Base-by-base conservation (phyloP, 2,329 filamentous ascomycete species). In the Monilinia polystroma region DNA sequence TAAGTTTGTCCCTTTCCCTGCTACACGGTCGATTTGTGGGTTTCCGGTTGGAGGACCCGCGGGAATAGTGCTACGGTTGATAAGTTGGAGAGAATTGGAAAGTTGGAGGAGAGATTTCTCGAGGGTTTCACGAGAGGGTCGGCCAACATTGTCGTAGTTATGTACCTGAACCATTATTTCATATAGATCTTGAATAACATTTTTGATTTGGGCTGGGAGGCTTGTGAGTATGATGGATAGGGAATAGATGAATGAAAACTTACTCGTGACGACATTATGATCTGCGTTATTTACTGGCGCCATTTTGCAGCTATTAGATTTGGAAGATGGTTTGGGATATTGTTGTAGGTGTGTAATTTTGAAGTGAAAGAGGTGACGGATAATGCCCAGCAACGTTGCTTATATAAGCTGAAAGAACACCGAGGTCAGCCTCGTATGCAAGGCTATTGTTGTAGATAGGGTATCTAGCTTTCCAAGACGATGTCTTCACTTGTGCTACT, bases 161-260 rank as follows among this genome's bases (percentile, higher is more conserved):
- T 84, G 82, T 38, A 85, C 81, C 74, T 89, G 86, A 56, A 89
- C 84, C 81, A 87, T 85, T 68, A 88, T 77, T 72, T 86, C 82
- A 80, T 86, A 88, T 52, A 88, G 82, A 71, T 86, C 84, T 73
- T 88, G 85, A 76, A 89, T 86, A 68, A 86, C 81, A 72, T 86
- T 82, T 74, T 87, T 85, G 77, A 87, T 80, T 77, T 85, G 47
- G 12, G n/a, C 64, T 66, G 23, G 11, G 20, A n/a, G 45, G 12
- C 20, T 26, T n/a, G 43, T 65, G 52, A 65, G 32, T 49, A 26
- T 23, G 11, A 5, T 23, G 14, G 6, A 11, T 43, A 18, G 14
- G 49, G 20, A 4, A 2, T 18, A 51, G n/a, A 14, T 23, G 2
- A 4, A 26, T 45, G 20, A 59, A 10, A 51, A 66, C 55, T 53